Evolutionary conservation across 306 rosid species (phyloP).

Genomic region (Cicer pinnatifidum): DNA sequence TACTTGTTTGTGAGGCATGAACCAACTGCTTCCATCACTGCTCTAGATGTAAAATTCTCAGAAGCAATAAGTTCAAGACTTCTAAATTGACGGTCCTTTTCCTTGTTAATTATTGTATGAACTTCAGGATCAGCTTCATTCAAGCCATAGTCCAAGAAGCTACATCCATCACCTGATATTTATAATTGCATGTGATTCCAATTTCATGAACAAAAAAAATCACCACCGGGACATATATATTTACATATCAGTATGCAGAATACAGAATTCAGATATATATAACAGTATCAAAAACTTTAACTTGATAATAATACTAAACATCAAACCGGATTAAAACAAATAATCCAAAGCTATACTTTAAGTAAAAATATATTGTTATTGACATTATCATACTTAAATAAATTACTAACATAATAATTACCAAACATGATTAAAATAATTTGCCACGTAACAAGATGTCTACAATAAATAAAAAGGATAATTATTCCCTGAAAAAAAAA

Average conservation of each 20-base stretch:
- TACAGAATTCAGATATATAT: neutral
- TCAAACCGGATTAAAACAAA: constrained; percentile 1
- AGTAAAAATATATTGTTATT: constrained; percentile 8
- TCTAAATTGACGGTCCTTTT: constrained; percentile 79
- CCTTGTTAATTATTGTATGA: constrained; percentile 63
- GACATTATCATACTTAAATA: neutral
- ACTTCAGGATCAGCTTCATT: constrained; percentile 91
- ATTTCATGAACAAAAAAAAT: constrained; percentile 29
- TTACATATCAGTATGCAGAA: neutral
- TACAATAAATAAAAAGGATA: neutral
- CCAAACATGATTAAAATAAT: constrained; percentile 10
- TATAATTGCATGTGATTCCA: neutral
- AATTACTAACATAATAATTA: neutral
- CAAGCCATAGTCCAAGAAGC: constrained; percentile 69
- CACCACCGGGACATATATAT: constrained; percentile 24
- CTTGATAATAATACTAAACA: constrained; percentile 29
- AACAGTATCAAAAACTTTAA: neutral
- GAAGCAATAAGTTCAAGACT: constrained; percentile 99
- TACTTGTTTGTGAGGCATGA: constrained; percentile 95
- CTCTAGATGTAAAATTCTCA: constrained; percentile 88
- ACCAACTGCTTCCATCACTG: constrained; percentile 99
- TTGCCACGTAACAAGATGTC: constrained; percentile 1
- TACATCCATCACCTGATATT: constrained; percentile 57
- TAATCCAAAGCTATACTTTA: constrained; percentile 1
- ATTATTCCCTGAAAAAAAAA: too few relatives aligned